Evolutionary conservation across 2,329 filamentous ascomycete genomes (phyloP).

Genomic region (Talaromyces rugulosus): DNA sequence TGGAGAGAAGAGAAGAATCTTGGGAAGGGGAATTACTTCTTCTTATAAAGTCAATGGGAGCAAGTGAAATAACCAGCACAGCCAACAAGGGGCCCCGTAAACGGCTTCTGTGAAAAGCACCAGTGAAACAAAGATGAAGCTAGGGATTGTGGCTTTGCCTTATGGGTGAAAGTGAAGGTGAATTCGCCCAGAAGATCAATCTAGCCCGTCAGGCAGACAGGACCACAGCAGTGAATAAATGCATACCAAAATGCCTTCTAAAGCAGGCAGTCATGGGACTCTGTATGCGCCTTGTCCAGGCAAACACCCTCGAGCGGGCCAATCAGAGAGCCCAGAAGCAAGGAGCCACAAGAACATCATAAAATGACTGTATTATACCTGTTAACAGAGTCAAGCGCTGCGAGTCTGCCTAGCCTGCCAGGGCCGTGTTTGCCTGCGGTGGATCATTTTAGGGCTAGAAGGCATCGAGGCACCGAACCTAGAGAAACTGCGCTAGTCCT

Average conservation of each 20-base stretch:
- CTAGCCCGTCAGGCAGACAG: background rate
- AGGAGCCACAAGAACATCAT: background rate
- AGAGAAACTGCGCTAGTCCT: background rate
- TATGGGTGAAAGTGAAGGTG: background rate
- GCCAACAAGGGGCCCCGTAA: background rate
- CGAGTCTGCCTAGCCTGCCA: background rate
- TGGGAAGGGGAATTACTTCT: background rate
- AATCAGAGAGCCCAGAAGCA: background rate
- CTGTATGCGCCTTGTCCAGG: background rate
- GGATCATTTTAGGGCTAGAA: background rate
- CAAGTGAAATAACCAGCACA: background rate
- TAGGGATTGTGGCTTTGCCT: background rate
- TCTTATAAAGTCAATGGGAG: background rate
- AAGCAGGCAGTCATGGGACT: background rate
- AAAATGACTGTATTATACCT: background rate
- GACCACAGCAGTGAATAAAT: background rate
- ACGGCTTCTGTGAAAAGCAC: background rate
- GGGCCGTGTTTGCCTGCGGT: background rate
- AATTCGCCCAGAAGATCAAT: background rate
- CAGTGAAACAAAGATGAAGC: background rate
- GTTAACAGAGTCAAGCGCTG: background rate
- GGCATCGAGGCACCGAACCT: background rate
- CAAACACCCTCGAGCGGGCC: background rate
- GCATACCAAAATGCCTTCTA: background rate
- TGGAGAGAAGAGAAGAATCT: background rate